Conservation (phyloP, 139 green algal genomes). For the Picochlorum costavermella region DNA sequence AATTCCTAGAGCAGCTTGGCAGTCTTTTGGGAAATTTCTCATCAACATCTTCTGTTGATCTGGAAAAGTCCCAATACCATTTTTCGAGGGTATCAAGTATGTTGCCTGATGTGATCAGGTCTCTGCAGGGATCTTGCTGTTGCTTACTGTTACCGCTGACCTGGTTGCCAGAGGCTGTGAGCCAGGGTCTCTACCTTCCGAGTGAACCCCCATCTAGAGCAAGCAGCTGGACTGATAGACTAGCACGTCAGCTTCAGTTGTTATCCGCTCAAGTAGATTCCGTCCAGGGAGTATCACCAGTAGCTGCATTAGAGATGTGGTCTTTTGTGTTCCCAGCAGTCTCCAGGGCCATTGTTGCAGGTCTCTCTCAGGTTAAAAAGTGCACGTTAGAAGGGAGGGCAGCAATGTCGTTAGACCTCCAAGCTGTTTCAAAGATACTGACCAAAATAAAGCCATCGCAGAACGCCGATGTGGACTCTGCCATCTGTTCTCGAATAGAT, state of each 20-base stretch:
- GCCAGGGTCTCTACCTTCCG: too few species aligned
- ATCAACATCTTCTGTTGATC: too few species aligned
- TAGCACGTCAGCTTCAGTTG: background rate
- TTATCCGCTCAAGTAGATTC: constrained; percentile 26
- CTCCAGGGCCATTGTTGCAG: constrained; percentile 31
- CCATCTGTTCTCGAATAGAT: too few species aligned
- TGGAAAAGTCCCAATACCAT: too few species aligned
- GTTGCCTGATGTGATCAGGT: too few species aligned
- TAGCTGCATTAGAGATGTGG: constrained; percentile 41
- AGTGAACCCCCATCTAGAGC: too few species aligned
- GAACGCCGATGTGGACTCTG: too few species aligned
- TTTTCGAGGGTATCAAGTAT: too few species aligned
- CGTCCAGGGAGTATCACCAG: background rate
- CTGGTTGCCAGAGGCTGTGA: too few species aligned
- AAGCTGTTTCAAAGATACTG: constrained; percentile 6
- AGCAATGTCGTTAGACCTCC: constrained; percentile 54
- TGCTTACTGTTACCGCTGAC: too few species aligned
- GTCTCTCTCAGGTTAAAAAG: constrained; percentile 36
- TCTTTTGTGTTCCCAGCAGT: constrained; percentile 17
- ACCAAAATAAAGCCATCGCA: constrained; percentile 15
- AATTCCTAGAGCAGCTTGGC: constrained; percentile 28
- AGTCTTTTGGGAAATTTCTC: constrained; percentile 3
- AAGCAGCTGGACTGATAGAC: too few species aligned
- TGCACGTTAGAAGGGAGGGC: constrained; percentile 58
- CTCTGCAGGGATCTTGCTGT: too few species aligned